Base-by-base conservation (phyloP, 2,329 filamentous ascomycete genomes). In the Colletotrichum australisinense region DNA sequence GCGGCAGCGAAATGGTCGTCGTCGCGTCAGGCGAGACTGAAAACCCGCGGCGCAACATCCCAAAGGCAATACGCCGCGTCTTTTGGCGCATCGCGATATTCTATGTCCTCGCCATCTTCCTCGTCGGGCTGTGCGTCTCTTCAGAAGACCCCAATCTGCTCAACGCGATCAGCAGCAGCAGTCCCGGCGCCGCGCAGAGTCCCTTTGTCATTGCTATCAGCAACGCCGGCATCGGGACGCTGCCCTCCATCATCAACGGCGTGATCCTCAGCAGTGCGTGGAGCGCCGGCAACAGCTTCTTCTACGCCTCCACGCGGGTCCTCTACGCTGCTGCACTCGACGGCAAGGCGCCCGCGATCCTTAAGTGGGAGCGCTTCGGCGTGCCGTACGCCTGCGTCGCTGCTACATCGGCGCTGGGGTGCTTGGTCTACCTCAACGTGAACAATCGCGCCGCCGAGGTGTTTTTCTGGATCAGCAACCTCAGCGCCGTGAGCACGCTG, bases 221-320 rank as follows among this genome's bases (percentile, higher is more conserved):
- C 12, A 88, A 90, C 35, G 93, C 93, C 2, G 90, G 92, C 0
- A 91, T 95, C 70, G 86, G 85, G 5, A 91, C 88, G 7, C 88
- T 95, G 5, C 92, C 93, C 0, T 91, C 90, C 6, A 89, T 95
- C 67, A 91, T 95, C 82, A 96, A 96, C 80, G 93, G 93, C 46
- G 86, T 95, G 30, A 92, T 95, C 76, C 87, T 95, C 76, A 93
- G 91, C 0, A 93, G 92, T 0, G 93, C 92, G 0, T 92, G 90
- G 83, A 94, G 92, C 0, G 88, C 92, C 0, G 91, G 89, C 0
- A 95, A 95, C 76, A 90, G 92, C 76, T 90, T 88, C 78, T 84
- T 95, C 42, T 84, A 87, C 53, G 84, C 89, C 1, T 90, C 89
- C 32, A 90, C 90, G 0, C 86, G 91, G 59, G 88, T 90, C 42